Evolutionary conservation across 495 filamentous ascomycete species (phyloP).

Genomic region (Daldinia bambusicola): DNA sequence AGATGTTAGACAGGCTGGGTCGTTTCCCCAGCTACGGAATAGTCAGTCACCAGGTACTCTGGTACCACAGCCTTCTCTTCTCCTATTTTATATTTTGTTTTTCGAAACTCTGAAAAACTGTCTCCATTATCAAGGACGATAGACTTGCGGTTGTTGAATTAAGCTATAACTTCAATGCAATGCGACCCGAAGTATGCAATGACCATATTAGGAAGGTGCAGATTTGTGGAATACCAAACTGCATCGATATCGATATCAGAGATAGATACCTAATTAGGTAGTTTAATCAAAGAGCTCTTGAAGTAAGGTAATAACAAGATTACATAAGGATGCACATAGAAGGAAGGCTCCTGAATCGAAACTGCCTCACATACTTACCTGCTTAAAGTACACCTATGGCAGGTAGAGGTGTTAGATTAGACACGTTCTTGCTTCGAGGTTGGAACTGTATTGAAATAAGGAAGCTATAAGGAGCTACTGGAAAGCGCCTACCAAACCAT

Average conservation of each 20-base stretch:
- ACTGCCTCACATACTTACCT: no score
- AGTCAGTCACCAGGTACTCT: background rate
- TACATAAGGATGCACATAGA: background rate
- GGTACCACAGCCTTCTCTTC: background rate
- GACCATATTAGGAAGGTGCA: constrained; percentile 39
- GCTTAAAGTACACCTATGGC: no score
- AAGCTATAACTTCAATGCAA: constrained; percentile 33
- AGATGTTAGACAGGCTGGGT: background rate
- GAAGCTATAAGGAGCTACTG: background rate
- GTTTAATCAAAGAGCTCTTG: background rate
- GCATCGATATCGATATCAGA: background rate
- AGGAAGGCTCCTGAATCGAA: background rate
- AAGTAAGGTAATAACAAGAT: background rate
- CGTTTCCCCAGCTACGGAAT: background rate
- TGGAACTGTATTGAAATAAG: background rate
- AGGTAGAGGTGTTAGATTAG: no score
- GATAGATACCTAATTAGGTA: constrained; percentile 1
- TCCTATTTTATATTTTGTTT: background rate
- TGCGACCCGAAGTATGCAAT: constrained; percentile 31
- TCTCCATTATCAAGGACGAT: background rate
- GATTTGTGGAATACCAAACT: background rate
- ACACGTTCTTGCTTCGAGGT: no score
- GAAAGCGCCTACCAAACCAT: background rate
- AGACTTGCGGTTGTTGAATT: constrained; percentile 28
- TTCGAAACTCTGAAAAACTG: background rate